Evolutionary conservation across 192 early-diverging fungal species (phyloP).

Genomic region (Geosiphon pyriformis): DNA sequence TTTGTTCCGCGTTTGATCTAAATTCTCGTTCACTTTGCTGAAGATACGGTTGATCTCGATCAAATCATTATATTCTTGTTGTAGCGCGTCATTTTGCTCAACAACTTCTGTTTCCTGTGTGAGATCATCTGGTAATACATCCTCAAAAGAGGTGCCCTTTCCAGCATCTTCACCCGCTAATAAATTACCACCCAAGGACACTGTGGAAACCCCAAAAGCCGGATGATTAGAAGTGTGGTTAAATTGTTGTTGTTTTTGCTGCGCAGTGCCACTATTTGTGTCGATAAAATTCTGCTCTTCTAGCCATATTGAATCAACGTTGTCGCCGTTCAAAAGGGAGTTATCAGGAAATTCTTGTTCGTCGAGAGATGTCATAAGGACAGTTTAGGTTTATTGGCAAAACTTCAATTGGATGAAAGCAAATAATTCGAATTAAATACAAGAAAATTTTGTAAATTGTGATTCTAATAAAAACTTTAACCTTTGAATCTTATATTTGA

Average conservation of each 20-base stretch:
- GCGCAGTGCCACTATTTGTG: background rate
- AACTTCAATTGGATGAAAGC: too few species aligned
- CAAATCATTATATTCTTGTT: constrained; percentile 11
- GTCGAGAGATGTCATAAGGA: constrained; percentile 2
- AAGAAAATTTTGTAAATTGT: too few species aligned
- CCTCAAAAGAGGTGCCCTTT: background rate
- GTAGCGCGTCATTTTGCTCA: background rate
- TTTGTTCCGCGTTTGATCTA: constrained; percentile 1
- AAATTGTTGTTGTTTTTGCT: background rate
- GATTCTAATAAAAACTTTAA: too few species aligned
- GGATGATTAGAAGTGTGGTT: background rate
- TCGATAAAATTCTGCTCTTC: background rate
- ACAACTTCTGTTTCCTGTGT: background rate
- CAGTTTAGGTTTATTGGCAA: too few species aligned
- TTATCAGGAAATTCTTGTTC: constrained; percentile 20
- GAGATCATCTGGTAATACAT: constrained; percentile 3
- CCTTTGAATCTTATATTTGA: too few species aligned
- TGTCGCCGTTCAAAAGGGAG: constrained; percentile 7
- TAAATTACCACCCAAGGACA: background rate
- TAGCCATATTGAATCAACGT: background rate
- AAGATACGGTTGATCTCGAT: constrained; percentile 13
- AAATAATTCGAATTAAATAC: too few species aligned
- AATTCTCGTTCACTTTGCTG: constrained; percentile 12
- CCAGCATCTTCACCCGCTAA: background rate
- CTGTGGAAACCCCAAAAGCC: too few species aligned